Base-by-base conservation (phyloP, 2,329 filamentous ascomycete genomes). In the Aspergillus luchuensis region DNA sequence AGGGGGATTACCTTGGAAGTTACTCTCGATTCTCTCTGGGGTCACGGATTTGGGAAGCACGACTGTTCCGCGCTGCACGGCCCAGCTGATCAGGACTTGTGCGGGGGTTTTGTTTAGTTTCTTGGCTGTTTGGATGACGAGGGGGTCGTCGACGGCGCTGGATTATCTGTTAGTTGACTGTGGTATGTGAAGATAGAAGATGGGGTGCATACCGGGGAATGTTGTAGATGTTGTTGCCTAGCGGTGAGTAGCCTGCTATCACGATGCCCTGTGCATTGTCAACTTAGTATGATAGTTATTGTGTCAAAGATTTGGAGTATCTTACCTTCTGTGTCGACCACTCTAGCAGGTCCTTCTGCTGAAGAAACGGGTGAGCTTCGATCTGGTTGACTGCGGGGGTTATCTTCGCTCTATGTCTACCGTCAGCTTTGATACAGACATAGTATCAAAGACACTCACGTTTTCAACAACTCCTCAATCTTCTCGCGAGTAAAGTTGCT, bases 401-500 rank as follows among this genome's bases (percentile, higher is more conserved):
- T 13, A 77, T 71, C 3, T 60, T 65, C 17, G 66, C 69, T 17
- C 63, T 65, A 23, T 5, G 19, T 1, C 4, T 10, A 30, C 11
- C 2, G 45, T 47, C 8, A 28, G 28, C 10, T 23, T 6, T 47
- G n/a, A 4, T 30, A 13, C 10, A 25, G 13, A 23, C 21, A 2
- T 33, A 2, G 3, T 5, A n/a, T 1, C 11, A 36, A 36, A 1
- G 5, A 8, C 4, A 57, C 55, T 19, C 8, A 65, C 63, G 60
- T 74, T 58, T 57, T 59, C 8, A 80, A 65, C 17, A 82, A 71
- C 28, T 73, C 70, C 45, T 79, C 65, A 8, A 82, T 69, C 47
- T 81, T 76, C 15, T 66, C 66, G 0, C 75, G 75, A n/a, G 74
- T 74, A 69, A 89, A 91, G 76, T 92, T 92, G 68, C 86, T 89